phyloP scores from a whole-genome alignment of 495 filamentous ascomycete species.

The Penicillium antarcticum region DNA sequence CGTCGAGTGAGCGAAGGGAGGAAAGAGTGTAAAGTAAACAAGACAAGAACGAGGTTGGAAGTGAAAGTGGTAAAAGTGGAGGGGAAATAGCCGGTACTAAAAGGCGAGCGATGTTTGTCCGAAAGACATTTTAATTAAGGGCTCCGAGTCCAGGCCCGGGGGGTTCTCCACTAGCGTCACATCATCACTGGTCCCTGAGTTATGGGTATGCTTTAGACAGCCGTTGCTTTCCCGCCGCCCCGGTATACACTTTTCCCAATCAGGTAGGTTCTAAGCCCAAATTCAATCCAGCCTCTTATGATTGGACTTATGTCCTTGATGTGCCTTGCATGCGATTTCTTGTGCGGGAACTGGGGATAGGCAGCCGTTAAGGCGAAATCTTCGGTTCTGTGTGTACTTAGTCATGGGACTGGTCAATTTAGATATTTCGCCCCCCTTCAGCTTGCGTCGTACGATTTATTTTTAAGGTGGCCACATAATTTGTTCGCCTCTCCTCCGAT shows the following conservation, averaged over 20 bases:
- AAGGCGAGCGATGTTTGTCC: neutral
- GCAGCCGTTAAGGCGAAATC: neutral
- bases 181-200: too few relatives aligned
- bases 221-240: conserved; percentile 22
- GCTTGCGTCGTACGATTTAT: neutral
- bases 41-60: too few relatives aligned
- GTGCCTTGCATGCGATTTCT: neutral
- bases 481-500: too few relatives aligned
- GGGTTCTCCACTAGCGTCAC: too few relatives aligned
- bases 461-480: too few relatives aligned
- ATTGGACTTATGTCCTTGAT: neutral
- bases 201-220: conserved; percentile 6
- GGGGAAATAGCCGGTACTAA: conserved; percentile 3
- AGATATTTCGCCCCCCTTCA: neutral
- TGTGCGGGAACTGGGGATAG: neutral
- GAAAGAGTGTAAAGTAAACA: neutral
- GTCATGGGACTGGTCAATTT: neutral
- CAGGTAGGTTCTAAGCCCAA: conserved; percentile 7
- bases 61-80: neutral
- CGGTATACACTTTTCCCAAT: neutral
- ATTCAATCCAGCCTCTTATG: neutral
- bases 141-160: neutral
- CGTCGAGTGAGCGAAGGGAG: neutral
- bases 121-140: neutral
- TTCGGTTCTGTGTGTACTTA: neutral